Percentiles rank a stretch among this genome's conserved stretches.
Evolutionary conservation across 306 rosid genomes (phyloP).

Genomic region (Acmispon strigosus): DNA sequence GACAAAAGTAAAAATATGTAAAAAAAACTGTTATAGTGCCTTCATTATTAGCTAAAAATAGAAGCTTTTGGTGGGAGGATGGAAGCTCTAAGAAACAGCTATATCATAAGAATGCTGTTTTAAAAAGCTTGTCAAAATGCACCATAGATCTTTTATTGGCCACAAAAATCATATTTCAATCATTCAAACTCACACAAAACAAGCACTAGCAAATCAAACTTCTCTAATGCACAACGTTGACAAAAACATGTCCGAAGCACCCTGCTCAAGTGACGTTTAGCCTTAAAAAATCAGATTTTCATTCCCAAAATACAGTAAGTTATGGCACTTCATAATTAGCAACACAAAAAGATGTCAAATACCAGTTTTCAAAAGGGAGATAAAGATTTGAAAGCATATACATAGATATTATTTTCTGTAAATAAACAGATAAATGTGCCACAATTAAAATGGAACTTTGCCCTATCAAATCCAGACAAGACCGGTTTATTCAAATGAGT

Average conservation of each 20-base stretch:
- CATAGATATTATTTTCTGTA: neutral
- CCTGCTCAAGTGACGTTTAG: neutral
- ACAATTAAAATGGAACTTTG: neutral
- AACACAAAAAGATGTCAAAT: neutral
- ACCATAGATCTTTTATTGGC: neutral
- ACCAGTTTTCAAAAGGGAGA: neutral
- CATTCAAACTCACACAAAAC: neutral
- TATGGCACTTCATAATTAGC: neutral
- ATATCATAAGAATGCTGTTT: neutral
- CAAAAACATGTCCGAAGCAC: neutral
- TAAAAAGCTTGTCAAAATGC: neutral
- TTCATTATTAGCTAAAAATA: neutral
- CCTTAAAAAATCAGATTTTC: neutral
- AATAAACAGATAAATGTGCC: neutral
- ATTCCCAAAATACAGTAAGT: neutral
- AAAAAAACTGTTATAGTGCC: neutral
- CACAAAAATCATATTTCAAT: neutral
- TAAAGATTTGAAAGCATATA: neutral
- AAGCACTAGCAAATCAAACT: neutral
- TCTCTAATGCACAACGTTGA: neutral
- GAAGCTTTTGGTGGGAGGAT: neutral
- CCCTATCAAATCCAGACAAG: constrained; percentile 11
- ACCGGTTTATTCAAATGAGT: neutral
- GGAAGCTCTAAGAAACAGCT: neutral
- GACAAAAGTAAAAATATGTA: too few species aligned